A percentile compares a stretch with the other conserved stretches of the same genome.
These are phyloP conservation scores for Dalbergia cultrata DNA, from an alignment of 306 rosid genomes.

Conservation along the genomic window DNA sequence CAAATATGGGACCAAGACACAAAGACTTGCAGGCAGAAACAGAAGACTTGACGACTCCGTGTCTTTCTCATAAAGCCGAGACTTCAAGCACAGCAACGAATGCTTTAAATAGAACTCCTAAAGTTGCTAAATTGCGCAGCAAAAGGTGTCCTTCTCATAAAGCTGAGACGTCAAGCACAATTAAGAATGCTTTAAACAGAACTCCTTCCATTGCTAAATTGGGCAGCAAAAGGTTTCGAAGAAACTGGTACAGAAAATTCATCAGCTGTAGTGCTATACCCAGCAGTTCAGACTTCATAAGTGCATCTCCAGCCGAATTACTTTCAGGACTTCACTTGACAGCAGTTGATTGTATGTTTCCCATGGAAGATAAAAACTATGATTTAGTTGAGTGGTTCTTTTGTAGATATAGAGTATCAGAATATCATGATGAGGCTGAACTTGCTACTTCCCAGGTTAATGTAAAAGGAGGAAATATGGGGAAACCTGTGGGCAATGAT, in stretches of 20 bases:
- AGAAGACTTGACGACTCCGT: constrained; percentile 44
- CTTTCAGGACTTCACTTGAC: constrained; percentile 72
- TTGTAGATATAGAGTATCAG: constrained; percentile 69
- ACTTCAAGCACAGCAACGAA: constrained; percentile 24
- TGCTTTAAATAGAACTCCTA: constrained; percentile 34
- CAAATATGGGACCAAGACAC: constrained; percentile 57
- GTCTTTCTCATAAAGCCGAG: constrained; percentile 44
- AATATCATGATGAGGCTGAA: constrained; percentile 68
- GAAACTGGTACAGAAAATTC: constrained; percentile 70
- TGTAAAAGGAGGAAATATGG: constrained; percentile 44
- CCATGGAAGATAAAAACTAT: constrained; percentile 52
- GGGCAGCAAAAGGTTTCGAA: constrained; percentile 69
- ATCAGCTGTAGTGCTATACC: constrained; percentile 44
- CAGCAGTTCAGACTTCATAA: constrained; percentile 52
- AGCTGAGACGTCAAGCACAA: constrained; percentile 35
- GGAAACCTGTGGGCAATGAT: constrained; percentile 27
- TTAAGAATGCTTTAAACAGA: constrained; percentile 19
- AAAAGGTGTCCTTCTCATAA: constrained; percentile 52
- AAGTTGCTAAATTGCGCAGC: constrained; percentile 51
- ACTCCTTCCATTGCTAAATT: constrained; percentile 50
- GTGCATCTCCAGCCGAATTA: constrained; percentile 57
- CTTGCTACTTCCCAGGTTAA: constrained; percentile 43
- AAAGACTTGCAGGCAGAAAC: constrained; percentile 52
- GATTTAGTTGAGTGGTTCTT: constrained; percentile 75
- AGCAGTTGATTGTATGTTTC: constrained; percentile 71